These are phyloP conservation scores for Botryosphaeria dothidea DNA, from an alignment of 2,329 filamentous ascomycete species.

Conservation along the genomic window DNA sequence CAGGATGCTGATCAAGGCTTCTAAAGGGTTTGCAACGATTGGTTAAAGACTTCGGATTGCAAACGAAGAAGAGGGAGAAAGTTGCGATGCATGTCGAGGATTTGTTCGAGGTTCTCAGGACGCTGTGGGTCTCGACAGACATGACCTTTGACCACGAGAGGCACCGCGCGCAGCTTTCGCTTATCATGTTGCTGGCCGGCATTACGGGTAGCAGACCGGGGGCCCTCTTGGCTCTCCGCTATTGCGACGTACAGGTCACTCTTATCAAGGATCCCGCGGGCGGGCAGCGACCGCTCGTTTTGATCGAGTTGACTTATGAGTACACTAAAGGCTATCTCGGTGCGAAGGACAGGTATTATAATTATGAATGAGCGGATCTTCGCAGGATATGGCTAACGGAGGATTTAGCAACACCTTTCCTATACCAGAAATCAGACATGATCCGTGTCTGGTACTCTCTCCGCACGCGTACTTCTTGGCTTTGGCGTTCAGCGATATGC, in stretches of 20 bases:
- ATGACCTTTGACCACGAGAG: neutral
- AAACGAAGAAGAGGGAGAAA: neutral
- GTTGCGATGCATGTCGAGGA: neutral
- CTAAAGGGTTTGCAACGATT: neutral
- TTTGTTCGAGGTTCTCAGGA: neutral
- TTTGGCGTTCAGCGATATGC: neutral
- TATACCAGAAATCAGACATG: neutral
- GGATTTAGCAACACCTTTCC: neutral
- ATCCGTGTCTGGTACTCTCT: neutral
- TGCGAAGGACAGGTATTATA: neutral
- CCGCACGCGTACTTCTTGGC: neutral
- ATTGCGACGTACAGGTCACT: neutral
- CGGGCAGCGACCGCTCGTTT: neutral
- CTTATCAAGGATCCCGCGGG: neutral
- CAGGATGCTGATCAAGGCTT: neutral
- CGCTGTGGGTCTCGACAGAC: neutral
- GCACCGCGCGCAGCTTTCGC: neutral
- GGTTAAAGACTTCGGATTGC: neutral
- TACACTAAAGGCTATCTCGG: neutral
- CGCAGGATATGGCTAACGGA: neutral
- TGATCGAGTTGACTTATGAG: neutral
- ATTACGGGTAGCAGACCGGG: neutral
- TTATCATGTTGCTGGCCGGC: neutral
- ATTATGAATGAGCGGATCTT: neutral
- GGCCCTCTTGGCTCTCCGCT: neutral